Evolutionary conservation across 495 filamentous ascomycete species (phyloP), one percentile per base, ranked within the genome.

Genomic region (Aspergillus taichungensis): DNA sequence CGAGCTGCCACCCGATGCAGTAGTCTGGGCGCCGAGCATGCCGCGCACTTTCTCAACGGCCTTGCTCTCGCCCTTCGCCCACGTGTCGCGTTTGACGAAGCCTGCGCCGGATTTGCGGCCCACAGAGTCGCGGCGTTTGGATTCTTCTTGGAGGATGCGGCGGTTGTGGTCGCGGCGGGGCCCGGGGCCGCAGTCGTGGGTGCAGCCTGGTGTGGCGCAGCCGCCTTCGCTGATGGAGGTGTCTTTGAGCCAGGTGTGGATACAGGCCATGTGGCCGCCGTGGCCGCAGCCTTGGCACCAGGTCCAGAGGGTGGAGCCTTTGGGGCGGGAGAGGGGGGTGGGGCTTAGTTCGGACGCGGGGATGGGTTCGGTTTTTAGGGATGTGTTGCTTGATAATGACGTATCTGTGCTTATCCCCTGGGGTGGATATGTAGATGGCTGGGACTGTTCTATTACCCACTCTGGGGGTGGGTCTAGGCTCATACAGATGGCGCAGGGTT

Each of bases 281-380:
- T 90, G 85, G 13, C 79, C 80, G 47, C 85, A 90, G 34, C 79
- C 76, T 44, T 83, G 78, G 49, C 85, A 90, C 69, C 77, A 83
- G 54, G 73, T 78, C 84, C 83, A 88, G 8, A 77, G 55, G 13
- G 56, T 54, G 18, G 64, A 55, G 31, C 60, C 66, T 40, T 60
- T 61, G 18, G 63, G 56, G 6, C 64, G 56, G 9, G 52, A n/a
- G 48, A 10, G 53, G 42, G 11, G 51, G 43, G 41, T 50, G 63
- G 10, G 50, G 14, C 1, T 57, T n/a, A n/a, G n/a, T 40, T 66
- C 62, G 7, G 52, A 57, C 7, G 40, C 34, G 13, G 64, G 47
- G 6, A 64, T 54, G 0, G 53, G 47, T 31, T 70, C 66, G 0
- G 67, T 71, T 24, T 55, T 46, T 13, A 60, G 48, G 1, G 62